phyloP scores from a whole-genome alignment of 2,329 filamentous ascomycete species.

The Paracorniculantispora psalliotae region DNA sequence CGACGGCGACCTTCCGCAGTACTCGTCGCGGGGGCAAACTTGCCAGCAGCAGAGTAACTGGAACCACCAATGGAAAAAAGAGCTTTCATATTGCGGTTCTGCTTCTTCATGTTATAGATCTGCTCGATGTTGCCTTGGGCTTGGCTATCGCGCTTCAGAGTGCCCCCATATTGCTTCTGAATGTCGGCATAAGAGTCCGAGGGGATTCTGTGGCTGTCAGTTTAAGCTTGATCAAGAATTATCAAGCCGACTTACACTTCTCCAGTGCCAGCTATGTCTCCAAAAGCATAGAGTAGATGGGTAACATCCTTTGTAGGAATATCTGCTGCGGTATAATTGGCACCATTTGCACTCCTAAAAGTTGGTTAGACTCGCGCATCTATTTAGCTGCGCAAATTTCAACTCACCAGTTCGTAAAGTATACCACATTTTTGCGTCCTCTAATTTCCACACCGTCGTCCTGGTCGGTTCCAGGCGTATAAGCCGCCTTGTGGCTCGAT shows the following conservation, averaged over 20 bases:
- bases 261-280: slow-evolving; percentile 40
- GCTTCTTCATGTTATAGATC: slow-evolving; percentile 69
- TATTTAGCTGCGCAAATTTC: not conserved
- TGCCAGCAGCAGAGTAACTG: slow-evolving; percentile 58
- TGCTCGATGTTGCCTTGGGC: slow-evolving; percentile 76
- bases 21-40: slow-evolving; percentile 25
- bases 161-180: slow-evolving; percentile 42
- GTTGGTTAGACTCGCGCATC: slow-evolving; percentile 23
- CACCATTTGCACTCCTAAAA: slow-evolving; percentile 61
- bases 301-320: slow-evolving; percentile 65
- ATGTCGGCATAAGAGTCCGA: slow-evolving; percentile 40
- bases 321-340: slow-evolving; percentile 66
- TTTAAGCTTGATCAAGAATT: too few relatives aligned
- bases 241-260: slow-evolving; percentile 35
- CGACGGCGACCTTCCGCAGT: slow-evolving; percentile 54
- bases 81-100: slow-evolving; percentile 70
- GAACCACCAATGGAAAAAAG: slow-evolving; percentile 80
- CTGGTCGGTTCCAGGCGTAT: not conserved
- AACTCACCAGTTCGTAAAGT: slow-evolving; percentile 51
- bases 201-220: slow-evolving; percentile 19
- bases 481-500: not conserved
- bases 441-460: not conserved
- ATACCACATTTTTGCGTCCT: slow-evolving; percentile 37
- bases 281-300: slow-evolving; percentile 63
- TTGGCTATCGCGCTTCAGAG: slow-evolving; percentile 45